phyloP scores from a whole-genome alignment of 768 basidiomycete genomes.

The Russula earlei region DNA sequence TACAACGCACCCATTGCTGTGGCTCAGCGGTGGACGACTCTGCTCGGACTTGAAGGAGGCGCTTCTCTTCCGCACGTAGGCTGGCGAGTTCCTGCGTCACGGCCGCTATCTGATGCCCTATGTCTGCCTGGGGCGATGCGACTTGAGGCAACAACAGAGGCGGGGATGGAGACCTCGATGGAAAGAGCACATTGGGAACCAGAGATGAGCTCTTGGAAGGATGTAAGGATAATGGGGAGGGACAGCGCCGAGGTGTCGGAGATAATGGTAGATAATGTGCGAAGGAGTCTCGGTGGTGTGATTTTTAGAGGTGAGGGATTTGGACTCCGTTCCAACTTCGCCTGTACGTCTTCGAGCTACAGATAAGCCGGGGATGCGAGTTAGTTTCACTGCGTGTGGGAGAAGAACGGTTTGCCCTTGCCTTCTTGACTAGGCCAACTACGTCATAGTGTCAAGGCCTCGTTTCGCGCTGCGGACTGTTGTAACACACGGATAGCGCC shows the following conservation, averaged over 20 bases:
- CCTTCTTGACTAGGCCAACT: slow-evolving; percentile 11
- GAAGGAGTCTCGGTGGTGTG: neutral
- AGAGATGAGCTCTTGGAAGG: neutral
- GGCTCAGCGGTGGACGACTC: neutral
- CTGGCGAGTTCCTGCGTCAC: slow-evolving; percentile 3
- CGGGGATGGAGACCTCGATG: neutral
- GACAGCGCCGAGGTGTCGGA: slow-evolving; percentile 1
- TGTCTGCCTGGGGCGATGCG: neutral
- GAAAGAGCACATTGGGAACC: neutral
- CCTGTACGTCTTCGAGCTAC: slow-evolving; percentile 14
- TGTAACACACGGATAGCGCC: slow-evolving; percentile 17
- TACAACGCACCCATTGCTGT: neutral
- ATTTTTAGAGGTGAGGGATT: neutral
- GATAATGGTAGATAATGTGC: neutral
- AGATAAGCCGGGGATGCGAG: neutral
- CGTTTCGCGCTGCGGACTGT: slow-evolving; percentile 14
- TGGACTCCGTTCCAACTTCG: neutral
- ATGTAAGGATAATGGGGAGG: neutral
- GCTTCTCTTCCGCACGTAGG: slow-evolving; percentile 7
- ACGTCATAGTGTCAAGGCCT: slow-evolving; percentile 13
- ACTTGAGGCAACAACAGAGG: neutral
- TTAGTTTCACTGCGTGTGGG: neutral
- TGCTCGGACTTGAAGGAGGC: neutral
- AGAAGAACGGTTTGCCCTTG: neutral
- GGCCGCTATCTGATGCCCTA: slow-evolving; percentile 7